Evolutionary conservation across 495 filamentous ascomycete genomes (phyloP).

Genomic region (Penicillium roqueforti): DNA sequence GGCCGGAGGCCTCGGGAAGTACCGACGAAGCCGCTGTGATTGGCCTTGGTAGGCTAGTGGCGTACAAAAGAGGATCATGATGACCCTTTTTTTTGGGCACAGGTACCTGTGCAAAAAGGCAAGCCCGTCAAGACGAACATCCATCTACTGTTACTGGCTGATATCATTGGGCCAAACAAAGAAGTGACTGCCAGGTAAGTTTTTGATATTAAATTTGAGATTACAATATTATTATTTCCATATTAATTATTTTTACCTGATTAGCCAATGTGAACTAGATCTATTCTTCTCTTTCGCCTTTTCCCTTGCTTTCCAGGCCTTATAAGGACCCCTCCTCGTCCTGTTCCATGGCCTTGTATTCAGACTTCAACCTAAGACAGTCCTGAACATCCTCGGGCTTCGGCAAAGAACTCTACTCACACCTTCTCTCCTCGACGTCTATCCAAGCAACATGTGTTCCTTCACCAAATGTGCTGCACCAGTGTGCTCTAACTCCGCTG

Average conservation of each 20-base stretch:
- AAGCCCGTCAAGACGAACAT: conserved; percentile 1
- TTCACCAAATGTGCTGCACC: conserved; percentile 7
- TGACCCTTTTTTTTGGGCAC: background rate
- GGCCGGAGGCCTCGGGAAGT: conserved; percentile 2
- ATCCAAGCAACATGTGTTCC: conserved; percentile 8
- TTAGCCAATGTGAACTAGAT: background rate
- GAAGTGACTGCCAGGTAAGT: background rate
- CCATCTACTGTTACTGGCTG: background rate
- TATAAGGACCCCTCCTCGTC: conserved; percentile 4
- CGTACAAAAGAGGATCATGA: background rate
- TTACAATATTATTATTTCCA: background rate
- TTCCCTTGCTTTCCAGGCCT: conserved; percentile 5
- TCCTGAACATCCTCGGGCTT: background rate
- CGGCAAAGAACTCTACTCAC: background rate
- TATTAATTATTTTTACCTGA: background rate
- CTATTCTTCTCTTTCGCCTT: conserved; percentile 2
- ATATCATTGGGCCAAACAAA: background rate
- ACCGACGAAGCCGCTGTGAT: conserved; percentile 3
- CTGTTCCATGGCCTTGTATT: background rate
- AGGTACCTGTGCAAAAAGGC: background rate
- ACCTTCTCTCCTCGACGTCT: background rate
- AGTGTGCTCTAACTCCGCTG: conserved; percentile 15
- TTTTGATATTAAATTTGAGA: background rate
- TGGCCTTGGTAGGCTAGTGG: conserved; percentile 1
- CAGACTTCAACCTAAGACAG: background rate